Conservation (phyloP, 2,329 filamentous ascomycete genomes). For the Hymenoscyphus fructigenus region DNA sequence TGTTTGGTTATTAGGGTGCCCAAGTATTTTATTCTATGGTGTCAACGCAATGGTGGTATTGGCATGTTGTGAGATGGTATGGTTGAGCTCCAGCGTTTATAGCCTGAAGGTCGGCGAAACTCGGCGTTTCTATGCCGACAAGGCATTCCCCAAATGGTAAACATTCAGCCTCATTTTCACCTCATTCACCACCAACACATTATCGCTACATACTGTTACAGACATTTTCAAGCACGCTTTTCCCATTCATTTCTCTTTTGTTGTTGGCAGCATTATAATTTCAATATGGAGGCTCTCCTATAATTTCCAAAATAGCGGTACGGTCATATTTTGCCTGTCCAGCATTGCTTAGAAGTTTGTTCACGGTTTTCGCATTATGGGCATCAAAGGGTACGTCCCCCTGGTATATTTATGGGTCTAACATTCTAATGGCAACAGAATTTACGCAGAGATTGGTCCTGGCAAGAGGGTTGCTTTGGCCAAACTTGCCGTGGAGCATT, state of each 20-base stretch:
- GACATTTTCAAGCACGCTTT: not conserved
- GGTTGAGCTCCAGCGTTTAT: no score
- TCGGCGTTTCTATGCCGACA: slow-evolving; percentile 5
- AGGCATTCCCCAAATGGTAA: not conserved
- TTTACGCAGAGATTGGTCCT: slow-evolving; percentile 85
- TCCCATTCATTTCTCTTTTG: not conserved
- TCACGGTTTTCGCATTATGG: slow-evolving; percentile 45
- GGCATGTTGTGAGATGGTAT: no score
- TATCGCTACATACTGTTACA: not conserved
- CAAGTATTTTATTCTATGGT: not conserved
- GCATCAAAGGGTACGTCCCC: slow-evolving; percentile 60
- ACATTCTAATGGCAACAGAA: slow-evolving; percentile 48
- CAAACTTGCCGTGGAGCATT: slow-evolving; percentile 76
- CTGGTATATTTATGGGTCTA: slow-evolving; percentile 18
- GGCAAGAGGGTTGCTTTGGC: slow-evolving; percentile 78
- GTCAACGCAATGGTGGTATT: not conserved
- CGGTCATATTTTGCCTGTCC: not conserved
- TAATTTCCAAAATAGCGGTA: not conserved
- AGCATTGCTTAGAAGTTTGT: not conserved
- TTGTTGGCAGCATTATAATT: not conserved
- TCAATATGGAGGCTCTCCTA: not conserved
- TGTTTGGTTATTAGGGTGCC: not conserved
- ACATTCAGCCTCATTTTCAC: not conserved
- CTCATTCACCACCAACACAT: not conserved
- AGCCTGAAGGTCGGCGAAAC: no score